Base-by-base conservation (phyloP, 148 eudicot species). In the Cornus florida region DNA sequence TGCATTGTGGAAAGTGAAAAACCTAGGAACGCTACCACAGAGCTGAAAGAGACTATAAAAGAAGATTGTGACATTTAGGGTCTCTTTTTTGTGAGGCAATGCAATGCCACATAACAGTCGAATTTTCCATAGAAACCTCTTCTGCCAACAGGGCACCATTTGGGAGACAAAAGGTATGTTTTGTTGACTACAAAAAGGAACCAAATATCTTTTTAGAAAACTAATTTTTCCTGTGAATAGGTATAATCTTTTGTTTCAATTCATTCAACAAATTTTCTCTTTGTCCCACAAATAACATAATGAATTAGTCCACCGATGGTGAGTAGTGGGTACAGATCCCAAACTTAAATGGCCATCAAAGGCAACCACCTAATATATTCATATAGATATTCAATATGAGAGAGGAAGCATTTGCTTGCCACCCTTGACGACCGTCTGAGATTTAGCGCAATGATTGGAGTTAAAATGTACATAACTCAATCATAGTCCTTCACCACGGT, bases 1-100 rank as follows among this genome's bases (percentile, higher is more conserved):
- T 96, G 90, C 86, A 88, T 76, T 53, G 73, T 72, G 32, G 72
- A 78, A 46, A 79, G 68, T 35, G 38, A 79, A 35, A 46, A 50
- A 71, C 46, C 46, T 4, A 69, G 59, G 9, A 69, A 77, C 68
- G 46, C 71, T 28, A 68, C 68, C 14, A 53, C 24, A 48, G 35
- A 74, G 82, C 24, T 67, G 38, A 35, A 35, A 35, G 38, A 35
- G 38, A 35, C 38, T 4, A 1, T 62, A 75, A 43, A 43, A 43
- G 48, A 43, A 64, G 22, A 22, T 66, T 75, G 71, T 43, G 71
- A 66, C 70, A 12, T 11, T 53, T 53, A 53, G 59, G 59, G 59
- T 53, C 59, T 39, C 70, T 75, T 75, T 53, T 43, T 13, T 62
- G 39, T 7, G 16, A 65, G 50, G 66, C 17, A 56, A 73, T 23